phyloP scores from a whole-genome alignment of 495 filamentous ascomycete genomes.

The Copromyces sp. region DNA sequence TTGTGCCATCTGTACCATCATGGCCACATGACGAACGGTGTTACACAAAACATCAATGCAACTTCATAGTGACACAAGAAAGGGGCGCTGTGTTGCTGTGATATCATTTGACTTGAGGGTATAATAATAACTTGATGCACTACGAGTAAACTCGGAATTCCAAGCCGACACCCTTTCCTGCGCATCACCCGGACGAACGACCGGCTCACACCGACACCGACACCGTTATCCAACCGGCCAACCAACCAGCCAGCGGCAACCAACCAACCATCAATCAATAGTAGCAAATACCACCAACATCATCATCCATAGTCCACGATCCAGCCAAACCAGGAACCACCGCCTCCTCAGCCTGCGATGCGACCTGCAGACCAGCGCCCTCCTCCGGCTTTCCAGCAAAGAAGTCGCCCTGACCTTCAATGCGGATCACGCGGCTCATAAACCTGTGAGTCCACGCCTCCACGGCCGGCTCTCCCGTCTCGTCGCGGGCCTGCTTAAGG shows the following conservation, averaged over 20 bases:
- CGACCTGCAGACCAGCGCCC: constrained; percentile 10
- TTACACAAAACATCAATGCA: background rate
- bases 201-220: background rate
- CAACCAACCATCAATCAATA: constrained; percentile 18
- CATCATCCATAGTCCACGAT: constrained; percentile 74
- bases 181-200: no score
- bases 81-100: background rate
- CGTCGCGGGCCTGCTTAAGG: constrained; percentile 87
- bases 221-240: background rate
- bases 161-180: background rate
- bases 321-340: constrained; percentile 73
- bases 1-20: background rate
- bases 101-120: background rate
- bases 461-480: constrained; percentile 87
- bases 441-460: constrained; percentile 71
- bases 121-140: background rate
- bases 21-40: background rate
- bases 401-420: constrained; percentile 39
- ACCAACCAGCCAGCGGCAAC: no score
- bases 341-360: constrained; percentile 45
- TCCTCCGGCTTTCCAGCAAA: constrained; percentile 52
- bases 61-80: background rate
- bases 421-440: constrained; percentile 45
- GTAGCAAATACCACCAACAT: constrained; percentile 49
- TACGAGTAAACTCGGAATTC: background rate